Evolutionary conservation across 164 flowering plant species (phyloP), one percentile per base, ranked within the genome.

Genomic region (Amborella trichopoda): DNA sequence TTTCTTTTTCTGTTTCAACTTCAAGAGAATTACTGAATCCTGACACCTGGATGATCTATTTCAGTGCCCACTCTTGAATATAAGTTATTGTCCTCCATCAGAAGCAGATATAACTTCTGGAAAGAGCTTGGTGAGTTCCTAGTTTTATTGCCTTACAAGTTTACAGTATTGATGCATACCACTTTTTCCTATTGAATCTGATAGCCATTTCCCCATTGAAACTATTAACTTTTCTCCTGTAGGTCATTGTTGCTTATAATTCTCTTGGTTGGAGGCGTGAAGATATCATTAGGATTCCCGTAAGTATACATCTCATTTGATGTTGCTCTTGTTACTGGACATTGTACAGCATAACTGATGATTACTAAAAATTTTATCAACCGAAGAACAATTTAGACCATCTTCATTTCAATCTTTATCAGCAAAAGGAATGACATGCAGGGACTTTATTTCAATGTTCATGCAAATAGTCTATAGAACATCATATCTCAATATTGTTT

Each of bases 251-350:
- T 55, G 68, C 70, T 40, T 86, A 90, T 64, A 90, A 90, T 62
- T 65, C 97, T 56, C 82, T 90, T 60, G 97, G 95, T 48, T 90
- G 95, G 97, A 79, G 67, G 58, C 70, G 97, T 58, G 73, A 72
- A 24, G 91, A 90, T 46, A 63, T 81, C 19, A 53, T 90, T 49
- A 76, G 75, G 52, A 66, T 90, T 49, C 97, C 97, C 43, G 97
- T 86, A 60, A 75, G 95, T 76, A 50, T 8, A 16, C 40, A n/a
- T 37, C 1, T 30, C 14, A 30, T 9, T 30, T 14, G 14, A 30
- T 30, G 14, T 14, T 8, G 14, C 34, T 30, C 34, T 30, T 30
- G 34, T 30, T 8, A 30, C 34, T 30, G 9, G 34, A 30, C 9
- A 8, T 30, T 30, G 11, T 8, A 30, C 14, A 0, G 14, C 34